Percentiles rank a stretch among this genome's conserved stretches.
Evolutionary conservation across 306 rosid species (phyloP).

Genomic region (Cucurbita pepo): DNA sequence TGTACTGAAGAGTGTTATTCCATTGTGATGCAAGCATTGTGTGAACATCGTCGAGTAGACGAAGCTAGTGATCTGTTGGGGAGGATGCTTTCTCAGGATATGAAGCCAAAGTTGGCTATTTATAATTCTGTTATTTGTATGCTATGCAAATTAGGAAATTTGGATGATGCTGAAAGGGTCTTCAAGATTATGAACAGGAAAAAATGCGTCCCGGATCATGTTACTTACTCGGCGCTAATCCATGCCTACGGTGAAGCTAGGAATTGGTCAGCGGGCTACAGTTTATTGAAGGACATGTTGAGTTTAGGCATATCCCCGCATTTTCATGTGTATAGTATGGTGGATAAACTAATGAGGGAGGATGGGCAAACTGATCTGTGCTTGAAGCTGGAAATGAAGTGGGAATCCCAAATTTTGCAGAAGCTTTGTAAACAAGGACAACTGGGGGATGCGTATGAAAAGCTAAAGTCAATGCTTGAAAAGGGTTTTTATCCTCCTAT

Average conservation of each 20-base stretch:
- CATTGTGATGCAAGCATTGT: constrained; percentile 34
- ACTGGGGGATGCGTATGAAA: constrained; percentile 44
- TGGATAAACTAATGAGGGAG: constrained; percentile 38
- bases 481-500: constrained; percentile 36
- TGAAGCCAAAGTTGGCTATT: constrained; percentile 42
- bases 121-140: constrained; percentile 41
- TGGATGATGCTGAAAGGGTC: constrained; percentile 34
- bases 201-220: constrained; percentile 41
- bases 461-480: constrained; percentile 38
- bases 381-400: constrained; percentile 34
- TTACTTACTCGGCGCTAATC: constrained; percentile 42
- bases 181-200: constrained; percentile 49
- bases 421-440: constrained; percentile 38
- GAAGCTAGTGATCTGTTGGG: constrained; percentile 32
- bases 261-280: constrained; percentile 41
- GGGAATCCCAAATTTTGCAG: constrained; percentile 38
- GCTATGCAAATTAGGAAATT: constrained; percentile 48
- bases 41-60: constrained; percentile 26
- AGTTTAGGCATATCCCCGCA: constrained; percentile 39
- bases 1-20: constrained; percentile 36
- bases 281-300: constrained; percentile 41
- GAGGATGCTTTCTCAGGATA: constrained; percentile 35
- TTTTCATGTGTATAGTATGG: constrained; percentile 30
- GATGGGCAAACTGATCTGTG: constrained; percentile 29
- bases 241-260: constrained; percentile 34